phyloP scores from a whole-genome alignment of 805 yeast species.

The Saturnispora sanitii region DNA sequence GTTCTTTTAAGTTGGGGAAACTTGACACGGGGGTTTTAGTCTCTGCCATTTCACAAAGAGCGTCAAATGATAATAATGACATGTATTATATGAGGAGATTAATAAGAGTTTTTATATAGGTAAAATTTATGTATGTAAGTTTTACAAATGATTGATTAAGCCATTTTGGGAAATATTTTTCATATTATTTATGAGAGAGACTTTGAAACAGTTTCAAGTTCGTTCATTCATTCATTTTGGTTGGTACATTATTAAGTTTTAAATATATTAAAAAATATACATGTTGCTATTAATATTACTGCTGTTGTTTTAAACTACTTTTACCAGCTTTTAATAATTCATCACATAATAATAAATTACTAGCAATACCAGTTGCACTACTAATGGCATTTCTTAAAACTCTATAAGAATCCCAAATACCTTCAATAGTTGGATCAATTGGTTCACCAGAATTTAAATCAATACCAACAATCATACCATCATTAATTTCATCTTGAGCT shows the following conservation, averaged over 20 bases:
- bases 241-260: too few species aligned
- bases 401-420: slow-evolving; percentile 93
- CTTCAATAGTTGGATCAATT: slow-evolving; percentile 88
- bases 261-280: too few species aligned
- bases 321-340: slow-evolving; percentile 95
- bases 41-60: slow-evolving; percentile 17
- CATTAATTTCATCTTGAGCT: slow-evolving; percentile 81
- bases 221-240: too few species aligned
- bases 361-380: slow-evolving; percentile 89
- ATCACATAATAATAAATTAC: slow-evolving; percentile 87
- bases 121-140: too few species aligned
- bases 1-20: slow-evolving; percentile 13
- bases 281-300: neutral
- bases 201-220: too few species aligned
- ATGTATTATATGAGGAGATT: too few species aligned
- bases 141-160: too few species aligned
- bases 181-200: too few species aligned
- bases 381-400: slow-evolving; percentile 88
- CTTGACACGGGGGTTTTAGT: neutral
- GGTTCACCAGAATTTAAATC: slow-evolving; percentile 90
- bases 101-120: too few species aligned
- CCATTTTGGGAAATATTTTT: too few species aligned
- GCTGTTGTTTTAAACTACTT: slow-evolving; percentile 64
- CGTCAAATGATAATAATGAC: too few species aligned
- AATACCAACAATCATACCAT: slow-evolving; percentile 79